Percentiles rank a stretch among this genome's conserved stretches.
Evolutionary conservation across 169 alveolate genomes (phyloP).

Genomic region (Cryptosporidium ryanae): DNA sequence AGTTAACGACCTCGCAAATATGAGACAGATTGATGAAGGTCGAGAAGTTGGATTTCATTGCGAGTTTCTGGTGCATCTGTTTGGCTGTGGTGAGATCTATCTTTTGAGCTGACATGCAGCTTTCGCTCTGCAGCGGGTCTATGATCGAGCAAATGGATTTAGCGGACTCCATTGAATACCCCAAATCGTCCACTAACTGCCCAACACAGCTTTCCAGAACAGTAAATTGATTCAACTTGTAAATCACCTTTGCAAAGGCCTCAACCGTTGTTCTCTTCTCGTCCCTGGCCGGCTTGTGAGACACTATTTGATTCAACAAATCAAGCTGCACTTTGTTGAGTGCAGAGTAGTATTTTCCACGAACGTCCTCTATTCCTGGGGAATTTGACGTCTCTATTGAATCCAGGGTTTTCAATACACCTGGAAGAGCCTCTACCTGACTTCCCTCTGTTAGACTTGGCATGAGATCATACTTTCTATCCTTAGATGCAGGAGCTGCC

Average conservation of each 20-base stretch:
- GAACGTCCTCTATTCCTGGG: constrained; percentile 68
- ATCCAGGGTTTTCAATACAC: constrained; percentile 58
- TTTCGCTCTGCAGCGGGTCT: constrained; percentile 71
- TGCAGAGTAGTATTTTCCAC: constrained; percentile 53
- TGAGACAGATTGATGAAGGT: constrained; percentile 64
- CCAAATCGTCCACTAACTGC: constrained; percentile 48
- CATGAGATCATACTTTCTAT: constrained; percentile 46
- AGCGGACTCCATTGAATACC: constrained; percentile 43
- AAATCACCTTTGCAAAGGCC: constrained; percentile 64
- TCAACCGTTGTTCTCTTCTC: constrained; percentile 65
- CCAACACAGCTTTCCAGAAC: constrained; percentile 69
- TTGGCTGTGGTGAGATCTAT: constrained; percentile 56
- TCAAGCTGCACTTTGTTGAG: constrained; percentile 58
- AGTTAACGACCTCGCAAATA: constrained; percentile 55
- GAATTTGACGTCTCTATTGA: constrained; percentile 42
- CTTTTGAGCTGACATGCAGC: constrained; percentile 65
- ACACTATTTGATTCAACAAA: constrained; percentile 35
- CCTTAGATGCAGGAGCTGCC: constrained; percentile 13
- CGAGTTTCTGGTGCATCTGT: constrained; percentile 62
- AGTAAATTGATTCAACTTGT: constrained; percentile 53
- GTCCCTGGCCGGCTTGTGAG: constrained; percentile 50
- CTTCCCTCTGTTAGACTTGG: constrained; percentile 73
- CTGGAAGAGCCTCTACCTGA: constrained; percentile 62
- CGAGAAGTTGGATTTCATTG: constrained; percentile 13
- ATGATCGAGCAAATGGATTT: constrained; percentile 59